These are phyloP conservation scores for Xerocomus alliaceus DNA, from an alignment of 1,284 basidiomycete species.

Conservation along the genomic window DNA sequence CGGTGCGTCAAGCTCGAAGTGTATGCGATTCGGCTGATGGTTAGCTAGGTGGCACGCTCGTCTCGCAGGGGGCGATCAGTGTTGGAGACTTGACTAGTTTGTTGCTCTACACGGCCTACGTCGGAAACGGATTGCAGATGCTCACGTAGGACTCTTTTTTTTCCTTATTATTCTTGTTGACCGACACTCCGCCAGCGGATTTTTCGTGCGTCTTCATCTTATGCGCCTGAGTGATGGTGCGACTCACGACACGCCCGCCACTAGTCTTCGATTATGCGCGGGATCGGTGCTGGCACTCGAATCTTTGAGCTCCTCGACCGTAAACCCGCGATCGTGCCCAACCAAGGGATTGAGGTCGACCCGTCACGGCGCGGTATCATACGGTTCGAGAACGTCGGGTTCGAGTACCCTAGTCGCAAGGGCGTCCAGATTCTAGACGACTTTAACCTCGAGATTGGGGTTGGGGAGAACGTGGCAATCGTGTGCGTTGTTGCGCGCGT, in stretches of 20 bases:
- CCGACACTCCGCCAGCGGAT: conserved; percentile 27
- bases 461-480: conserved; percentile 89
- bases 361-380: conserved; percentile 68
- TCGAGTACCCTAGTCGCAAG: conserved; percentile 86
- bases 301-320: conserved; percentile 94
- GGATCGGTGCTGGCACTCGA: conserved; percentile 90
- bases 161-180: neutral
- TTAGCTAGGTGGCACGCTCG: conserved; percentile 81
- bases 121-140: conserved; percentile 82
- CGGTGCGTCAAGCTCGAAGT: conserved; percentile 52
- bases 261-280: conserved; percentile 85
- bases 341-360: conserved; percentile 63
- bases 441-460: conserved; percentile 77
- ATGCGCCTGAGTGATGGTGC: neutral
- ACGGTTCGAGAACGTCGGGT: conserved; percentile 82
- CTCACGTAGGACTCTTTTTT: conserved; percentile 64
- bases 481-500: conserved; percentile 63
- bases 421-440: conserved; percentile 81
- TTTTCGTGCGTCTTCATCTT: conserved; percentile 48
- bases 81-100: conserved; percentile 92
- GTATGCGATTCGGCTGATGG: neutral
- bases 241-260: neutral
- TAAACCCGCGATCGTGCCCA: conserved; percentile 71
- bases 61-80: conserved; percentile 85
- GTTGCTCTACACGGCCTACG: conserved; percentile 92